phyloP scores from a whole-genome alignment of 2,329 filamentous ascomycete genomes.

The Trichocomaceae sp. region DNA sequence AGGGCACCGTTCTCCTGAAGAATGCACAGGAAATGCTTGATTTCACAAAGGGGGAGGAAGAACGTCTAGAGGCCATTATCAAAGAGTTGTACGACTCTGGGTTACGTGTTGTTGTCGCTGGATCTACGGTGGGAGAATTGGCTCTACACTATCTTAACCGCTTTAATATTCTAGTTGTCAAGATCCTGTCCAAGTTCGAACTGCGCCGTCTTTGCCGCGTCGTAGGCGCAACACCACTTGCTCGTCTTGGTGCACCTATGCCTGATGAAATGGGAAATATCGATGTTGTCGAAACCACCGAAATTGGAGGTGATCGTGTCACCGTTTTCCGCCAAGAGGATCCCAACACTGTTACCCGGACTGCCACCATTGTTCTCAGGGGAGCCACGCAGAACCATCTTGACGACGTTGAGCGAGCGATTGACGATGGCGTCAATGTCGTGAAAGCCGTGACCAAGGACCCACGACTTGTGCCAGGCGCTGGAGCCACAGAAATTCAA shows the following conservation, averaged over 20 bases:
- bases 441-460: conserved; percentile 98
- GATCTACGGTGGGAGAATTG: conserved; percentile 88
- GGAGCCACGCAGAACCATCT: conserved; percentile 97
- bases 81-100: conserved; percentile 96
- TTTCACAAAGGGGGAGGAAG: conserved; percentile 95
- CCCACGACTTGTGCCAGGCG: conserved; percentile 81
- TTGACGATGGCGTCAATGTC: conserved; percentile 97
- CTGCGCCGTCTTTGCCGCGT: conserved; percentile 90
- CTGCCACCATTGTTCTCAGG: conserved; percentile 86
- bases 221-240: conserved; percentile 92
- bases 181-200: conserved; percentile 97
- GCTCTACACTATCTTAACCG: conserved; percentile 97
- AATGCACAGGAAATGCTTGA: conserved; percentile 98
- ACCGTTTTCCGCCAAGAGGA: conserved; percentile 95
- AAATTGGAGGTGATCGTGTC: conserved; percentile 96
- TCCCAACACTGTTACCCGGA: conserved; percentile 73
- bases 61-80: conserved; percentile 79
- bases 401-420: conserved; percentile 91
- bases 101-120: conserved; percentile 83
- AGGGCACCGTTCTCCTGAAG: conserved; percentile 93
- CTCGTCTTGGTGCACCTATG: conserved; percentile 93
- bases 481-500: conserved; percentile 90
- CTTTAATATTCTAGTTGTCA: conserved; percentile 91
- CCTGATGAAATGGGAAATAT: conserved; percentile 98
- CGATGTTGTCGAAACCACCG: conserved; percentile 91